Conservation (phyloP, 352 stramenopile genomes). For the Phytophthora pisi region DNA sequence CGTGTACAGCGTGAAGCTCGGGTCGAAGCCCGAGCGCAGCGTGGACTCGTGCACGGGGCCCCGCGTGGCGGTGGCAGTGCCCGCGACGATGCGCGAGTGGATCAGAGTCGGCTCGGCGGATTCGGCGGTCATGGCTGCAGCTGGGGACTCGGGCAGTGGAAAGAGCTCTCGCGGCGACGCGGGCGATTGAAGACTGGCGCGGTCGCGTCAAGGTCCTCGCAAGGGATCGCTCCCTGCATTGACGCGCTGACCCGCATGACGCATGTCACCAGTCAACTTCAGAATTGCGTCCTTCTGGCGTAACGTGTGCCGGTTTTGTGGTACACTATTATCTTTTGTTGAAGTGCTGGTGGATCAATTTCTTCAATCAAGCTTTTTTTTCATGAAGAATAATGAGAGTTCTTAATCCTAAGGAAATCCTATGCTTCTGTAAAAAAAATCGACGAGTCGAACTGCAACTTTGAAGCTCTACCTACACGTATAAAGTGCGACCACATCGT, state of each 20-base stretch:
- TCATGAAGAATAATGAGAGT: too few relatives aligned
- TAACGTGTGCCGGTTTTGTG: neutral
- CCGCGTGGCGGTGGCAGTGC: slow-evolving; percentile 36
- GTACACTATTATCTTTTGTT: neutral
- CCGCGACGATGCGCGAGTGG: slow-evolving; percentile 28
- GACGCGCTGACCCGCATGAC: slow-evolving; percentile 5
- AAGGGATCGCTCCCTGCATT: slow-evolving; percentile 7
- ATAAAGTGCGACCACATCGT: too few relatives aligned
- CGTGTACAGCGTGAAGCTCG: slow-evolving; percentile 60
- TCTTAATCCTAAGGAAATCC: too few relatives aligned
- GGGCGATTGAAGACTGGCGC: slow-evolving; percentile 14
- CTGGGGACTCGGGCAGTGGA: neutral
- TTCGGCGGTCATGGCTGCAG: slow-evolving; percentile 14
- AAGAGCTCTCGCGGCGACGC: neutral
- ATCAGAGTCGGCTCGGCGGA: slow-evolving; percentile 5
- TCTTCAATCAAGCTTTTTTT: too few relatives aligned
- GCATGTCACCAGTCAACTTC: neutral
- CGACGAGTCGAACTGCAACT: too few relatives aligned
- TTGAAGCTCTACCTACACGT: too few relatives aligned
- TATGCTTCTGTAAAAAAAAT: too few relatives aligned
- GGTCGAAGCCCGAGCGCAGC: slow-evolving; percentile 39
- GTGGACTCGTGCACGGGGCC: slow-evolving; percentile 41
- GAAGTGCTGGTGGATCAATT: too few relatives aligned
- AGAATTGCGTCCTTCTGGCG: neutral
- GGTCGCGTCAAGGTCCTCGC: neutral